Conservation (phyloP, 495 filamentous ascomycete genomes). For the Pseudevernia furfuracea region DNA sequence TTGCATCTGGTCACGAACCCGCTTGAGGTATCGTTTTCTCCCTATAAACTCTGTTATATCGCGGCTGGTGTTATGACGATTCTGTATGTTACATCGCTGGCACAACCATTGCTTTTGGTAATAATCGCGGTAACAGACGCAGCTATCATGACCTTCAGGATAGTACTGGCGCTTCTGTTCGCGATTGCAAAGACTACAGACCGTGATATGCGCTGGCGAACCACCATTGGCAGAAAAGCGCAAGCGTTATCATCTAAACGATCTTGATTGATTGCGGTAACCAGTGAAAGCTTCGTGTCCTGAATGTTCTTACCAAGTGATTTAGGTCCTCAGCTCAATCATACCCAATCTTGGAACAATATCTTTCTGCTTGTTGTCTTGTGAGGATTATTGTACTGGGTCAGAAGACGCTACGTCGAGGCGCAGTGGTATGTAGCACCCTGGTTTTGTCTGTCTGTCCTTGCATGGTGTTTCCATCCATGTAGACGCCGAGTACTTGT, state of each 20-base stretch:
- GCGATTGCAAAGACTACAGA: neutral
- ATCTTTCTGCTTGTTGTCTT: neutral
- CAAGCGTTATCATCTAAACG: neutral
- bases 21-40: neutral
- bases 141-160: neutral
- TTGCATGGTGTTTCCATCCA: neutral
- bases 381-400: neutral
- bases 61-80: neutral
- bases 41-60: neutral
- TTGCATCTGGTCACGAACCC: neutral
- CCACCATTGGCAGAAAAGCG: neutral
- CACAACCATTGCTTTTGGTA: neutral
- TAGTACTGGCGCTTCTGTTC: neutral
- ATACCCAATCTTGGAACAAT: neutral
- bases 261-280: neutral
- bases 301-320: neutral
- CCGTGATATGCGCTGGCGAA: neutral
- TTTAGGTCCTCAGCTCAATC: neutral
- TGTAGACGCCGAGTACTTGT: neutral
- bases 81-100: neutral
- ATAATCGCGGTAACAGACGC: neutral
- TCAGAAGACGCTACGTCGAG: neutral
- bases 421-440: neutral
- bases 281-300: neutral
- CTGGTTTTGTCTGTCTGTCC: neutral